Percentiles rank a stretch among this genome's conserved stretches.
Evolutionary conservation across 208 protist species (phyloP).

Genomic region (Leishmania gerbilli): DNA sequence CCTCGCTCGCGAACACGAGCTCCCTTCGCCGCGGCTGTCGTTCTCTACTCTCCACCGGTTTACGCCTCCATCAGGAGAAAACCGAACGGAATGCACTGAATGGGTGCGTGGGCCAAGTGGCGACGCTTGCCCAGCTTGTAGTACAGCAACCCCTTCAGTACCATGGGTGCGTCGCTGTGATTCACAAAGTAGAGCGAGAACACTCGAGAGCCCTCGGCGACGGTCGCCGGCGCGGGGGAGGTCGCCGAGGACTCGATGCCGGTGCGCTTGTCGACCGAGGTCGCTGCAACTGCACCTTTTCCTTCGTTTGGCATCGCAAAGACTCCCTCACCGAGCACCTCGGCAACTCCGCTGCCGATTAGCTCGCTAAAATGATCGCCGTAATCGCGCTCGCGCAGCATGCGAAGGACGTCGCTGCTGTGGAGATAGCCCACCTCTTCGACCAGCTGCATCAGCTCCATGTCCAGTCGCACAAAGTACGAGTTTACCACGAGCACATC

Average conservation of each 20-base stretch:
- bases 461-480: constrained; percentile 68
- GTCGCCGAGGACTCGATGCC: background rate
- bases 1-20: background rate
- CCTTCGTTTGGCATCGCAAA: background rate
- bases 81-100: constrained; percentile 72
- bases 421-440: constrained; percentile 74
- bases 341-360: constrained; percentile 13
- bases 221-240: background rate
- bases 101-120: constrained; percentile 30
- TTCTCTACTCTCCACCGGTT: background rate
- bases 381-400: constrained; percentile 48
- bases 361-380: constrained; percentile 25
- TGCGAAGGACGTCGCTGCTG: constrained; percentile 49
- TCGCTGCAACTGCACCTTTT: background rate
- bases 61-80: constrained; percentile 48
- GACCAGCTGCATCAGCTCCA: constrained; percentile 51
- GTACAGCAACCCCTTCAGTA: constrained; percentile 83
- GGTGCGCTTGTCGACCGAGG: background rate
- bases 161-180: constrained; percentile 43
- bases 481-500: constrained; percentile 63
- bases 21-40: background rate
- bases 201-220: constrained; percentile 12
- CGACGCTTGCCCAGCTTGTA: constrained; percentile 55
- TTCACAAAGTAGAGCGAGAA: constrained; percentile 76
- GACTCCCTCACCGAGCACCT: constrained; percentile 12